Percentiles rank a stretch among this genome's conserved stretches.
phyloP scores from a whole-genome alignment of 2,329 filamentous ascomycete genomes.

The Botrytis medusae region DNA sequence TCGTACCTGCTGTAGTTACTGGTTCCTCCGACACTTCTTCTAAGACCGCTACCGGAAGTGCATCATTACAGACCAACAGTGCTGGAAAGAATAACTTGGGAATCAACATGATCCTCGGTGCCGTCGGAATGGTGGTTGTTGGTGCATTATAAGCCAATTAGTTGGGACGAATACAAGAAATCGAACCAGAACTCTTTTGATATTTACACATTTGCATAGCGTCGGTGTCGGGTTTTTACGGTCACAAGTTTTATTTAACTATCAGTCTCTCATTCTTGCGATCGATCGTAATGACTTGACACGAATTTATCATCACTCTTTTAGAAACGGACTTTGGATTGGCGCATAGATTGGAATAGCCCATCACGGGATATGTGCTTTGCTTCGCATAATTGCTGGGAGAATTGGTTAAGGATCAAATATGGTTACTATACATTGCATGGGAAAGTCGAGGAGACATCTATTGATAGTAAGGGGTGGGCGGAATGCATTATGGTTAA shows the following conservation, averaged over 20 bases:
- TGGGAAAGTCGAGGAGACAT: neutral
- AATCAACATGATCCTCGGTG: constrained; percentile 31
- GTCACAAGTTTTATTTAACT: constrained; percentile 20
- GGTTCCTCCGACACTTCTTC: constrained; percentile 21
- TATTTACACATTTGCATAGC: constrained; percentile 25
- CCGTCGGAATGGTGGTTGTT: constrained; percentile 28
- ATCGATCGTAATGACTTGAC: constrained; percentile 22
- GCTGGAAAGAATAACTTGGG: constrained; percentile 26
- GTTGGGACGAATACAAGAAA: constrained; percentile 5
- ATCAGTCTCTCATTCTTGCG: constrained; percentile 24
- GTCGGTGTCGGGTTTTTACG: constrained; percentile 19
- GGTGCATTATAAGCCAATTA: constrained; percentile 27
- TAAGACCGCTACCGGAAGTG: constrained; percentile 25
- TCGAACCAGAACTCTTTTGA: constrained; percentile 16
- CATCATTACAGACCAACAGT: constrained; percentile 34
- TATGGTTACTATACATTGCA: neutral
- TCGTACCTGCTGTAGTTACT: constrained; percentile 33
- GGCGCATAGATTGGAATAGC: constrained; percentile 22
- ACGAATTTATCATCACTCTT: constrained; percentile 19
- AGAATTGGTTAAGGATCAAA: neutral
- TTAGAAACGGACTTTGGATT: constrained; percentile 18
- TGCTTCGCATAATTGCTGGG: constrained; percentile 18
- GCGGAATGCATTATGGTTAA: constrained; percentile 1
- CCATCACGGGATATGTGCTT: constrained; percentile 11
- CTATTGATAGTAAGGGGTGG: neutral